Conservation (phyloP, 306 rosid species). For the Gynostemma pentaphyllum region DNA sequence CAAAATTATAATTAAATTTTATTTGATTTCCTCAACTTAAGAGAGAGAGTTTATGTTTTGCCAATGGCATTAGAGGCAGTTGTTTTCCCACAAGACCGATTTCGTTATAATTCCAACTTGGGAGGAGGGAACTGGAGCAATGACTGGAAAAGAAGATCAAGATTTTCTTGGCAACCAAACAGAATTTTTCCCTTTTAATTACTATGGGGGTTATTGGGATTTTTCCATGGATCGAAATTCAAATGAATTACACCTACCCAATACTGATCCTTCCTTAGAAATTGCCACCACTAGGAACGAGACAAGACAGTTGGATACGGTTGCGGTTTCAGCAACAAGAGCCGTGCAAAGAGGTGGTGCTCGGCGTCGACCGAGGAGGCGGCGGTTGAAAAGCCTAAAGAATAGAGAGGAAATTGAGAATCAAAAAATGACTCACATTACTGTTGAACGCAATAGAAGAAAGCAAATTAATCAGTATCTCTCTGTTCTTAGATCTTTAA, state of each 20-base stretch:
- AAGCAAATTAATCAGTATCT: constrained; percentile 11
- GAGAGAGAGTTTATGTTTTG: not conserved
- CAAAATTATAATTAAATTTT: not conserved
- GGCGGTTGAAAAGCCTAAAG: not conserved
- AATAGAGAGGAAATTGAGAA: constrained; percentile 6
- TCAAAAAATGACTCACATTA: constrained; percentile 5
- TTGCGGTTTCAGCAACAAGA: not conserved
- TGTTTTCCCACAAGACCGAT: constrained; percentile 11
- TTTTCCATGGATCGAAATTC: not conserved
- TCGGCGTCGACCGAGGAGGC: not conserved
- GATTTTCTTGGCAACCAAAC: not conserved
- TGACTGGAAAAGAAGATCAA: not conserved
- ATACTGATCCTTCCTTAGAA: not conserved
- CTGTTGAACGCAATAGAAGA: constrained; percentile 4
- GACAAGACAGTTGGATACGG: not conserved
- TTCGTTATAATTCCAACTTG: not conserved
- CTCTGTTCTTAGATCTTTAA: constrained; percentile 9
- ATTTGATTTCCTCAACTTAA: not conserved
- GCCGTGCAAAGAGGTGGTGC: not conserved
- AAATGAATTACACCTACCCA: not conserved
- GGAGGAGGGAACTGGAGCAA: not conserved
- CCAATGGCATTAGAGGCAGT: constrained; percentile 10
- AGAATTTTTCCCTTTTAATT: not conserved
- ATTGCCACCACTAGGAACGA: not conserved
- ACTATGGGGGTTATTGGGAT: not conserved